Evolutionary conservation across 2,329 filamentous ascomycete genomes (phyloP).

Genomic region (Bretziella fagacearum): DNA sequence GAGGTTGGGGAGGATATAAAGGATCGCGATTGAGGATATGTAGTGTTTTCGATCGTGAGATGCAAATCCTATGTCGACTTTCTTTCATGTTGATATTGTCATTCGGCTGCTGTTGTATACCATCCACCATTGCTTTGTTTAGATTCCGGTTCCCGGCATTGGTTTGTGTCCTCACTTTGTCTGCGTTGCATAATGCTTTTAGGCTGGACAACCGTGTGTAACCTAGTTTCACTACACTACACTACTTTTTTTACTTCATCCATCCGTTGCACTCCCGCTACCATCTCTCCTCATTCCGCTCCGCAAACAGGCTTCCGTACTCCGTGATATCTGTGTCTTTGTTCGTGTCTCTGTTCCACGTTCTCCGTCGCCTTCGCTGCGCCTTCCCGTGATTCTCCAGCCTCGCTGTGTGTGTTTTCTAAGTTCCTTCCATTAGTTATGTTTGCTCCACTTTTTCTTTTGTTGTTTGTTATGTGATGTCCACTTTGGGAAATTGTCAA

Average conservation of each 20-base stretch:
- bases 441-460: too few species aligned
- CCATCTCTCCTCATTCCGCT: too few species aligned
- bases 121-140: background rate
- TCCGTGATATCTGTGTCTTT: background rate
- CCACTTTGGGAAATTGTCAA: background rate
- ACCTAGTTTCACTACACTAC: conserved; percentile 6
- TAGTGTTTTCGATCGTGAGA: background rate
- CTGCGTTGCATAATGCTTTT: background rate
- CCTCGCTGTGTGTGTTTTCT: too few species aligned
- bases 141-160: background rate
- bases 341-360: background rate
- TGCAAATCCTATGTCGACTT: background rate
- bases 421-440: too few species aligned
- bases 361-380: conserved; percentile 4
- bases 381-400: background rate
- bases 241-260: background rate
- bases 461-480: background rate
- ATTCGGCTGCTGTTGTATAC: background rate
- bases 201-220: background rate
- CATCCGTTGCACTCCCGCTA: background rate
- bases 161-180: background rate
- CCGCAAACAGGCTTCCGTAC: background rate
- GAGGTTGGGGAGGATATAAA: background rate
- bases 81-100: background rate
- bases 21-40: background rate